Percentiles rank a stretch among this genome's conserved stretches.
Conservation (phyloP, 2,329 filamentous ascomycete genomes). For the Xylariaceae sp. region DNA sequence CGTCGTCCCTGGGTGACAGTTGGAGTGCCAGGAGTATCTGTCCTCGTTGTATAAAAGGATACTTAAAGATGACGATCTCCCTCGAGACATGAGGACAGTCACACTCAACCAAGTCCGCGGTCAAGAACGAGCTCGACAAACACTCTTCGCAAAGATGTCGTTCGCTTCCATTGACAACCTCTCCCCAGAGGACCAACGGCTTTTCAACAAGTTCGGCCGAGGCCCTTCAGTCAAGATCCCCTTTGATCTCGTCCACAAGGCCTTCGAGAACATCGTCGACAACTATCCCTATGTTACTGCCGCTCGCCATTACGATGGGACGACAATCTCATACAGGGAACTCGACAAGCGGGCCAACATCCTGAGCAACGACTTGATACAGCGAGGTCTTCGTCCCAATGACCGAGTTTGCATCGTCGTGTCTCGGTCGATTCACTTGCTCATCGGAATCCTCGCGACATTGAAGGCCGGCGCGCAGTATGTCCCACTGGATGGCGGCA, state of each 20-base stretch:
- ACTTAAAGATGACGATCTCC: background rate
- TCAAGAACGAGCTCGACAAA: background rate
- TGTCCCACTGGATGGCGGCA: constrained; percentile 52
- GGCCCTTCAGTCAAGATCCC: constrained; percentile 28
- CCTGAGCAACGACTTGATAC: constrained; percentile 38
- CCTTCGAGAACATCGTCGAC: constrained; percentile 32
- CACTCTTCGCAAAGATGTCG: constrained; percentile 15
- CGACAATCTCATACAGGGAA: constrained; percentile 40
- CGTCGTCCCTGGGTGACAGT: background rate
- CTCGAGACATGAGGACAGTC: background rate
- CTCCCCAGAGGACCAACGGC: constrained; percentile 22
- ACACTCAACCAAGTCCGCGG: background rate
- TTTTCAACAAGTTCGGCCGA: constrained; percentile 28
- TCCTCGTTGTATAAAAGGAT: constrained; percentile 8
- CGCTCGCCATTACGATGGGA: constrained; percentile 33
- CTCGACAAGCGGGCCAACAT: constrained; percentile 40
- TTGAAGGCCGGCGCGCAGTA: constrained; percentile 55
- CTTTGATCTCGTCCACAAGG: constrained; percentile 32
- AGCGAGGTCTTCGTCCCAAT: constrained; percentile 37
- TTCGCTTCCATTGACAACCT: constrained; percentile 27
- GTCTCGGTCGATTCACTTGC: constrained; percentile 51
- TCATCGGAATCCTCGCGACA: constrained; percentile 52
- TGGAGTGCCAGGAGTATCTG: background rate
- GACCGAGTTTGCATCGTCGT: constrained; percentile 52
- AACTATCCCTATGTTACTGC: constrained; percentile 36